Base-by-base conservation (phyloP, 2,329 filamentous ascomycete species). In the Venturia carpophila region DNA sequence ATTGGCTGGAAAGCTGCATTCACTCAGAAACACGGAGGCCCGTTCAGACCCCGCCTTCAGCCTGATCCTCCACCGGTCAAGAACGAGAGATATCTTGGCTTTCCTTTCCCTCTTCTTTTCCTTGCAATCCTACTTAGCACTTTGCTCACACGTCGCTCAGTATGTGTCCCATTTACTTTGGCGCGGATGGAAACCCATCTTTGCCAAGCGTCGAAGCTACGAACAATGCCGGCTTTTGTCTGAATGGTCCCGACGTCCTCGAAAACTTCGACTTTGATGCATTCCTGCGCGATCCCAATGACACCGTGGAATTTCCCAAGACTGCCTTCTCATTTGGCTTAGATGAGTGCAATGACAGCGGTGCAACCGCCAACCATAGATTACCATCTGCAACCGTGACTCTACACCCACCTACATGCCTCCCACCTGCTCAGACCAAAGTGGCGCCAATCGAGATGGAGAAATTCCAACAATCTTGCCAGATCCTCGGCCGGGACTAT, bases 41-140 rank as follows among this genome's bases (percentile, higher is more conserved):
- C 47, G 11, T 52, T 27, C 21, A 21, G 27, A 58, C 52, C 52
- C 52, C 52, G 52, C 52, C 52, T 58, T 58, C 52, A 58, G 52
- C 52, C 52, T 58, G n/a, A 27, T 15, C 17, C 5, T 58, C 13
- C 52, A 58, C 52, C 52, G 30, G 52, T 37, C 27, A 39, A 30
- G 49, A 15, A n/a, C 17, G 27, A 56, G 37, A 56, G 13, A 56
- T 19, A 37, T 5, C 52, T 21, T 19, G 11, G 10, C 17, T 27
- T 34, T n/a, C 52, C 19, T 15, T 30, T 37, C 27, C 11, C 52
- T 58, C 13, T 3, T 21, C 30, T 37, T 37, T 34, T 19, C 37
- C 30, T n/a, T 58, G 52, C 30, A 11, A 30, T 37, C 52, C 30
- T 58, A 5, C 24, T 55, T 34, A n/a, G 11, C 27, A 30, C 24